These are phyloP conservation scores for Microstroma glucosiphilum DNA, from an alignment of 1,284 basidiomycete genomes.

Conservation along the genomic window DNA sequence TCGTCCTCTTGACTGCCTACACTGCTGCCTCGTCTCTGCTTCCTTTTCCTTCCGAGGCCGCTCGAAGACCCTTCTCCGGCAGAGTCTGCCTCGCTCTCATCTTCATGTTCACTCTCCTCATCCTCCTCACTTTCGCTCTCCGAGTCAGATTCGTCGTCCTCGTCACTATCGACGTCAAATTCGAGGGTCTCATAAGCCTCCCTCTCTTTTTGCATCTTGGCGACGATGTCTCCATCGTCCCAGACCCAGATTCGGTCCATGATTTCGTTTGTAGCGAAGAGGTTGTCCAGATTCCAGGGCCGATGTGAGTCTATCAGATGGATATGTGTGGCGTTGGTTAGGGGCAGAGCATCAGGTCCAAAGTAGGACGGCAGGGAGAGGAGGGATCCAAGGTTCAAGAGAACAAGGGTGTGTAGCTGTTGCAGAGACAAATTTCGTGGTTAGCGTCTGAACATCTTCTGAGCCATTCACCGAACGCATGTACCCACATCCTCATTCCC, in stretches of 20 bases:
- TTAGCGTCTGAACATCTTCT: constrained; percentile 8
- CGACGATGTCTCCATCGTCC: constrained; percentile 46
- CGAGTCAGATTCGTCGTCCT: constrained; percentile 15
- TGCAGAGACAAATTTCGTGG: constrained; percentile 10
- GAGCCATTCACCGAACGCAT: constrained; percentile 10
- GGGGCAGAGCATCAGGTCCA: constrained; percentile 21
- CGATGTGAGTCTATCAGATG: constrained; percentile 93
- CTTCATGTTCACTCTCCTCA: constrained; percentile 47
- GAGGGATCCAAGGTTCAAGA: constrained; percentile 86
- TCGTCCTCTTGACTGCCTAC: constrained; percentile 6
- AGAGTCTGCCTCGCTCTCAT: not conserved
- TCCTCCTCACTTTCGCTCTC: constrained; percentile 38
- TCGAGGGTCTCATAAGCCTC: constrained; percentile 41
- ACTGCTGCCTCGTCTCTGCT: not conserved
- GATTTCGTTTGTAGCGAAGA: constrained; percentile 63
- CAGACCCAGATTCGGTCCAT: constrained; percentile 40
- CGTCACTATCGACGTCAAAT: constrained; percentile 56
- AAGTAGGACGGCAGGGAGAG: constrained; percentile 67
- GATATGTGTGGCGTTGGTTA: constrained; percentile 55
- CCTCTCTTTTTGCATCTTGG: constrained; percentile 25
- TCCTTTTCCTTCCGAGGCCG: not conserved
- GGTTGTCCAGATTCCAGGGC: constrained; percentile 80
- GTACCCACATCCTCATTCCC: constrained; percentile 64
- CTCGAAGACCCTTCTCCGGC: not conserved
- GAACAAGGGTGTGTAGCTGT: constrained; percentile 81